Evolutionary conservation across 148 eudicot genomes (phyloP).

Genomic region (Simmondsia chinensis): DNA sequence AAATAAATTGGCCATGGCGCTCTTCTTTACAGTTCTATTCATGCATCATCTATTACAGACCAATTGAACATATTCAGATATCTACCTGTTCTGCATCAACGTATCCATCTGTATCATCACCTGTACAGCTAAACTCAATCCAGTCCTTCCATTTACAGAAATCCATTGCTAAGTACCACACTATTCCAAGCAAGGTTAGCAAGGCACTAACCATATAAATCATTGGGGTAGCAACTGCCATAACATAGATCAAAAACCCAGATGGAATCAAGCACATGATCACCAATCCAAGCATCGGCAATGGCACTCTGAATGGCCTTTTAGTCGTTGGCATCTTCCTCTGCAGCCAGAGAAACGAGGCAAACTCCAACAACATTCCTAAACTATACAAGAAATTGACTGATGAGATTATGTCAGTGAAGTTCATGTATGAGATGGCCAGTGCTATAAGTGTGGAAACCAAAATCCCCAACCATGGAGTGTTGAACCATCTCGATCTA

Average conservation of each 20-base stretch:
- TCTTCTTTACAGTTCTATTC: too few relatives aligned
- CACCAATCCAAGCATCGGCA: conserved; percentile 25
- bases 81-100: too few relatives aligned
- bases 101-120: neutral
- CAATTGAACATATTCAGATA: too few relatives aligned
- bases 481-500: conserved; percentile 21
- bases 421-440: conserved; percentile 23
- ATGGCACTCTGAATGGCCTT: conserved; percentile 38
- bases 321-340: conserved; percentile 18
- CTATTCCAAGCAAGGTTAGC: conserved; percentile 27
- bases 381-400: conserved; percentile 33
- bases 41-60: too few relatives aligned
- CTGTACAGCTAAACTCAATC: conserved; percentile 15
- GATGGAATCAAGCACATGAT: conserved; percentile 46
- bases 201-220: conserved; percentile 25
- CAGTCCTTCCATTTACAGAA: conserved; percentile 26
- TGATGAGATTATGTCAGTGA: conserved; percentile 31
- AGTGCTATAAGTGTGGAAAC: conserved; percentile 21
- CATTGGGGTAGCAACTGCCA: conserved; percentile 26
- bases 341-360: conserved; percentile 37
- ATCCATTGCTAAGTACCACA: conserved; percentile 35
- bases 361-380: conserved; percentile 33
- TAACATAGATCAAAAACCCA: conserved; percentile 32
- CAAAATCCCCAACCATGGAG: conserved; percentile 36
- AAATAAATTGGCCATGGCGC: too few relatives aligned